Percentiles rank a stretch among this genome's conserved stretches.
phyloP scores from a whole-genome alignment of 1,139 yeast genomes.

The Pichia sp. region DNA sequence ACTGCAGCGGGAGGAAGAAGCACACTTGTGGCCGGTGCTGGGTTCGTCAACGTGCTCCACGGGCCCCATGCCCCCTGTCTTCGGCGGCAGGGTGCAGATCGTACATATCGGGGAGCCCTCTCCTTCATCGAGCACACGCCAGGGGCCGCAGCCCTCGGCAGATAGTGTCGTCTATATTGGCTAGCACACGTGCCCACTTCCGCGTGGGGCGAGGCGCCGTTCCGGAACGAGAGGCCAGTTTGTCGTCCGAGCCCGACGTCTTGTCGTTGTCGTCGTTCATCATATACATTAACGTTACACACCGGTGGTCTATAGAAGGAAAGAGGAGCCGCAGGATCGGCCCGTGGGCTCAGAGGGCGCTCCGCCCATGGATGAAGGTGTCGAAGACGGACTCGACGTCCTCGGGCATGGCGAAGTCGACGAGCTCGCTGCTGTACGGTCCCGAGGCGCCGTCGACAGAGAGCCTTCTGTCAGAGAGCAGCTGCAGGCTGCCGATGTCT shows the following conservation, averaged over 20 bases:
- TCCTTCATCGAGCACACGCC: too few species aligned
- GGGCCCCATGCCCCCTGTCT: too few species aligned
- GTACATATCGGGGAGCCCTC: background rate
- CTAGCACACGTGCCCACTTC: background rate
- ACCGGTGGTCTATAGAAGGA: background rate
- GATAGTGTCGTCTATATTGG: background rate
- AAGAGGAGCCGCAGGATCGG: too few species aligned
- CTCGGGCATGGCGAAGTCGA: conserved; percentile 6
- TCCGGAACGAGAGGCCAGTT: too few species aligned
- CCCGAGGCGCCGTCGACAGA: background rate
- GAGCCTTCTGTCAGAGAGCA: background rate
- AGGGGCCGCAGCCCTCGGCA: too few species aligned
- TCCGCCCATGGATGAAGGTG: conserved; percentile 27
- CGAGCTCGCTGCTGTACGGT: conserved; percentile 1
- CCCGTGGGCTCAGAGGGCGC: background rate
- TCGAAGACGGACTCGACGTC: conserved; percentile 30
- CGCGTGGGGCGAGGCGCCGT: background rate
- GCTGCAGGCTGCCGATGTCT: conserved; percentile 3
- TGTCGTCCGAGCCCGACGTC: too few species aligned
- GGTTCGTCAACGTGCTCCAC: too few species aligned
- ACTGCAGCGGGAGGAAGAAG: too few species aligned
- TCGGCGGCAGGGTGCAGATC: too few species aligned
- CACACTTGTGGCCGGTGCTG: too few species aligned
- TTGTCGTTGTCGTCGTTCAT: too few species aligned
- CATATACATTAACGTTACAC: too few species aligned